These are phyloP conservation scores for Schizosaccharomyces octosporus DNA, from an alignment of 805 yeast genomes.

Conservation along the genomic window DNA sequence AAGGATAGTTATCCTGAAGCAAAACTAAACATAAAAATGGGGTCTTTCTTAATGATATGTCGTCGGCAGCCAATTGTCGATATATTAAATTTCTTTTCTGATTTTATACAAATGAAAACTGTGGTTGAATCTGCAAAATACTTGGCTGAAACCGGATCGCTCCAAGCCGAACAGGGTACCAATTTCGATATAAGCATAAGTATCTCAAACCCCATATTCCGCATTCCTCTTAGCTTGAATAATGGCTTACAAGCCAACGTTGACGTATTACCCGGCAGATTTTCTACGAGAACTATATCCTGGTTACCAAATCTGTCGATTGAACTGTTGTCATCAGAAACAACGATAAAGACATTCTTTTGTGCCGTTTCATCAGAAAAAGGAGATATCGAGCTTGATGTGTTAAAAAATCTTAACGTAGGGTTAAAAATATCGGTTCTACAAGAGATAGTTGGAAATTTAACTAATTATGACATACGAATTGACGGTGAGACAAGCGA, in stretches of 20 bases:
- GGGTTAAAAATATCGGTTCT: not conserved
- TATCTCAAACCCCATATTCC: not conserved
- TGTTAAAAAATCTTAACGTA: not conserved
- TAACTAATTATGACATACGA: not conserved
- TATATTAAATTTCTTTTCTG: not conserved
- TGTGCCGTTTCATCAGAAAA: not conserved
- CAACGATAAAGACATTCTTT: not conserved
- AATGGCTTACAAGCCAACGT: not conserved
- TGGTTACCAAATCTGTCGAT: not conserved
- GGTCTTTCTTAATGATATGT: not conserved
- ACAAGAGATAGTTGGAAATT: not conserved
- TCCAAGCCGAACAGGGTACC: not conserved
- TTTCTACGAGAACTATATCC: not conserved
- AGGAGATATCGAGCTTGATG: not conserved
- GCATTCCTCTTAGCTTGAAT: not conserved
- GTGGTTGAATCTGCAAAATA: not conserved
- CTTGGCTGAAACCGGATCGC: not conserved
- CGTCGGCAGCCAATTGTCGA: not conserved
- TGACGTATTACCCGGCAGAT: not conserved
- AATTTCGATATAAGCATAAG: not conserved
- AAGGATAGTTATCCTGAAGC: not conserved
- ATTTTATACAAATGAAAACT: not conserved
- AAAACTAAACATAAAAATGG: not conserved
- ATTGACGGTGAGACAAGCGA: not conserved
- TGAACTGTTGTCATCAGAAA: not conserved